Percentiles rank a stretch among this genome's conserved stretches.
These are phyloP conservation scores for Echinosophora koreensis DNA, from an alignment of 306 rosid species.

Conservation along the genomic window DNA sequence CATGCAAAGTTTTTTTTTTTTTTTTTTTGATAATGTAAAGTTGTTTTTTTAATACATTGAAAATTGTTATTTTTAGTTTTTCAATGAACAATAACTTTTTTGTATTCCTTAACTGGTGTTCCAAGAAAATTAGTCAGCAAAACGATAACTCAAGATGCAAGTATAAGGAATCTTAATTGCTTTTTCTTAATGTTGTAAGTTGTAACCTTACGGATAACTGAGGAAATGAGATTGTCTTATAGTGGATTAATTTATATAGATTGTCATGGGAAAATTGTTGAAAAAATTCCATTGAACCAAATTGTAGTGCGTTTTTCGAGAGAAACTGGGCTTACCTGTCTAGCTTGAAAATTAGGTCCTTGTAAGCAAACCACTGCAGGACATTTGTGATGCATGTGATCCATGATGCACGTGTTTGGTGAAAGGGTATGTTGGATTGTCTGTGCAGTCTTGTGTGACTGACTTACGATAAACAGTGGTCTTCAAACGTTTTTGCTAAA, in stretches of 20 bases:
- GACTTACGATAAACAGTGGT: conserved; percentile 71
- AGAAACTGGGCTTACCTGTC: conserved; percentile 63
- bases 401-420: background rate
- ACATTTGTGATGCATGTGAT: background rate
- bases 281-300: background rate
- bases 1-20: too few species aligned
- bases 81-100: too few species aligned
- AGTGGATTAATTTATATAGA: conserved; percentile 33
- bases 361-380: conserved; percentile 84
- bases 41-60: too few species aligned
- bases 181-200: too few species aligned
- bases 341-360: conserved; percentile 76
- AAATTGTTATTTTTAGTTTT: too few species aligned
- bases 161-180: too few species aligned
- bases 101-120: too few species aligned
- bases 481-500: too few species aligned
- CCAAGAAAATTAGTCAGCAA: too few species aligned
- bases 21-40: too few species aligned
- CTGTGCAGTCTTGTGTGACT: background rate
- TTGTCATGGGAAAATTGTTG: background rate
- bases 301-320: background rate
- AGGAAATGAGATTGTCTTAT: conserved; percentile 38
- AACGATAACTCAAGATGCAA: too few species aligned
- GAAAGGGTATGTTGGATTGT: background rate
- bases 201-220: background rate